Percentiles rank a stretch among this genome's conserved stretches.
Conservation (phyloP, 1,139 yeast species). For the Yamadazyma pseudoaaseri region DNA sequence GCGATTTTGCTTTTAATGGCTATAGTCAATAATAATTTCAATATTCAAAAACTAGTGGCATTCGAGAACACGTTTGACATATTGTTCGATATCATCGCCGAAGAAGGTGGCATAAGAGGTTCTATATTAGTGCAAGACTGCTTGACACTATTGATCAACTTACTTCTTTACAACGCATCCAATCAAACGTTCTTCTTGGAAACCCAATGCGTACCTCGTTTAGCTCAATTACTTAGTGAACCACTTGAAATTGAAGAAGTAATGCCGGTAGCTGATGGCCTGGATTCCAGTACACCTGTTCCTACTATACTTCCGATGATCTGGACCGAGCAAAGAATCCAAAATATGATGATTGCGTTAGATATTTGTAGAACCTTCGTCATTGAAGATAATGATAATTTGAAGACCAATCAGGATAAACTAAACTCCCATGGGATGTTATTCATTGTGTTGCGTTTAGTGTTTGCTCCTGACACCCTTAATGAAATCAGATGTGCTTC, state of each 20-base stretch:
- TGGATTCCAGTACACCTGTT: conserved; percentile 9
- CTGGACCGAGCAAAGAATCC: conserved; percentile 74
- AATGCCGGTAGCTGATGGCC: conserved; percentile 17
- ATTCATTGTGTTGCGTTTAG: conserved; percentile 62
- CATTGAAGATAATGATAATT: conserved; percentile 68
- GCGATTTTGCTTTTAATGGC: conserved; percentile 81
- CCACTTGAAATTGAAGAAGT: conserved; percentile 40
- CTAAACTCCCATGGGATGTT: conserved; percentile 65
- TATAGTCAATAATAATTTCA: conserved; percentile 76
- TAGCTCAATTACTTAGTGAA: conserved; percentile 62
- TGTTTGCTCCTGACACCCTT: conserved; percentile 64
- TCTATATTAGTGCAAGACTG: conserved; percentile 92
- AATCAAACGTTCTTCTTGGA: conserved; percentile 89
- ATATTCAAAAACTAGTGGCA: conserved; percentile 89
- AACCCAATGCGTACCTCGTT: conserved; percentile 69
- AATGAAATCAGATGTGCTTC: conserved; percentile 64
- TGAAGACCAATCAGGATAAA: conserved; percentile 58
- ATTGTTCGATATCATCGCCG: conserved; percentile 71
- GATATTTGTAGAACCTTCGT: conserved; percentile 77
- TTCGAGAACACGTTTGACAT: conserved; percentile 91
- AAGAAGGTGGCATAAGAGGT: conserved; percentile 89
- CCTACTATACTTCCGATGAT: conserved; percentile 36
- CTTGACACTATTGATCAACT: conserved; percentile 66
- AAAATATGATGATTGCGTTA: conserved; percentile 63
- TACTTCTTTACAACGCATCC: conserved; percentile 80